Evolutionary conservation across 257 asterid genomes (phyloP).

Genomic region (Paraleonurus japonicus): DNA sequence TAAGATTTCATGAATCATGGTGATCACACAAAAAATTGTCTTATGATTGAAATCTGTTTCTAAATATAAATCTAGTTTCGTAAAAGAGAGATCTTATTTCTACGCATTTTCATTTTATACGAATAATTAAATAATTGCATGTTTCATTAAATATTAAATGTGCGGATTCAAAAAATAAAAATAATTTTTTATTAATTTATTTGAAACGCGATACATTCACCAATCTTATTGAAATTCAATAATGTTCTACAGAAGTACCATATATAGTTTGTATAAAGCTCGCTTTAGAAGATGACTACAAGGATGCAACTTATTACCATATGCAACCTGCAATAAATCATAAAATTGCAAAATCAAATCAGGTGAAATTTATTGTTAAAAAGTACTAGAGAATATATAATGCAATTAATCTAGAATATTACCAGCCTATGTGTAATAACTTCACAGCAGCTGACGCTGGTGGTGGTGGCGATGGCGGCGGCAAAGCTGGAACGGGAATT

Average conservation of each 20-base stretch:
- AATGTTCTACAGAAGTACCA: neutral
- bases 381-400: neutral
- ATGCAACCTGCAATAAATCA: constrained; percentile 30
- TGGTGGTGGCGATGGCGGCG: constrained; percentile 26
- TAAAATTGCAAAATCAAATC: neutral
- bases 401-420: neutral
- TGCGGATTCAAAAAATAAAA: neutral
- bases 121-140: neutral
- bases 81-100: too few species aligned
- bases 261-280: neutral
- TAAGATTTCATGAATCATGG: too few species aligned
- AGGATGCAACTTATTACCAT: constrained; percentile 30
- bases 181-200: neutral
- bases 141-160: neutral
- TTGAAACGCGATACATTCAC: neutral
- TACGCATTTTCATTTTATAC: too few species aligned
- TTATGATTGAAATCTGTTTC: too few species aligned
- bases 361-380: neutral
- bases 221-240: constrained; percentile 9
- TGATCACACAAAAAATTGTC: too few species aligned
- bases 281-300: constrained; percentile 21
- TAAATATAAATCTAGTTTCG: too few species aligned
- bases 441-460: constrained; percentile 22
- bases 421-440: constrained; percentile 28
- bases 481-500: neutral